A percentile compares a stretch with the other conserved stretches of the same genome.
Evolutionary conservation across 2,329 filamentous ascomycete genomes (phyloP).

Genomic region (Aquanectria penicillioides): DNA sequence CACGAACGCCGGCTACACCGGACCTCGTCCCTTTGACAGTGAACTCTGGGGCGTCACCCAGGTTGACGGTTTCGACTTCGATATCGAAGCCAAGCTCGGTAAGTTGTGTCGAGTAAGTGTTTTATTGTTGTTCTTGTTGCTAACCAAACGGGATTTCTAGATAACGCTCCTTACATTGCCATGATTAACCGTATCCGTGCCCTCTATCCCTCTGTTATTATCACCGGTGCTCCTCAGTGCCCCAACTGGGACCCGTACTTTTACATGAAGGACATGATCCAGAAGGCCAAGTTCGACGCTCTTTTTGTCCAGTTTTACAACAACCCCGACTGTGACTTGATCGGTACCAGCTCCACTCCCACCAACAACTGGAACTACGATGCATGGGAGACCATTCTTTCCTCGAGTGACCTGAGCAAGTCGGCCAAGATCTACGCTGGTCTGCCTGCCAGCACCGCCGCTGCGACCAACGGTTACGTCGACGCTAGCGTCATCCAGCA

Average conservation of each 20-base stretch:
- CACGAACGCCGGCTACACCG: conserved; percentile 41
- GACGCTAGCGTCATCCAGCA: conserved; percentile 45
- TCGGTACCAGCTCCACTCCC: conserved; percentile 41
- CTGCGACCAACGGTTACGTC: conserved; percentile 49
- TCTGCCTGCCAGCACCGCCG: conserved; percentile 46
- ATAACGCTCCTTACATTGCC: conserved; percentile 49
- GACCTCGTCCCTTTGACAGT: conserved; percentile 53
- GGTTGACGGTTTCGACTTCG: conserved; percentile 56
- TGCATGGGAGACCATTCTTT: conserved; percentile 51
- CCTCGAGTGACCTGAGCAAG: conserved; percentile 47
- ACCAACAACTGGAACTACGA: conserved; percentile 54
- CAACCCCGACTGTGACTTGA: conserved; percentile 52
- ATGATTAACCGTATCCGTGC: conserved; percentile 50
- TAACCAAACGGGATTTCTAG: conserved; percentile 29
- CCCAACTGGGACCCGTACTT: conserved; percentile 43
- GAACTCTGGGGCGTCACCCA: conserved; percentile 32
- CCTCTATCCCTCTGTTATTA: conserved; percentile 45
- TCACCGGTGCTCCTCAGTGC: conserved; percentile 59
- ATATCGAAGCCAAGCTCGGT: conserved; percentile 50
- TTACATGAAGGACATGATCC: conserved; percentile 51
- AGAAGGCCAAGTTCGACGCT: conserved; percentile 52
- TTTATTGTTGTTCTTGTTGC: background rate
- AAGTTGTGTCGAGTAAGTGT: conserved; percentile 22
- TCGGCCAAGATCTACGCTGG: conserved; percentile 58
- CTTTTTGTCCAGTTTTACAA: conserved; percentile 63